Evolutionary conservation across 768 basidiomycete genomes (phyloP).

Genomic region (Trametes coccinea): DNA sequence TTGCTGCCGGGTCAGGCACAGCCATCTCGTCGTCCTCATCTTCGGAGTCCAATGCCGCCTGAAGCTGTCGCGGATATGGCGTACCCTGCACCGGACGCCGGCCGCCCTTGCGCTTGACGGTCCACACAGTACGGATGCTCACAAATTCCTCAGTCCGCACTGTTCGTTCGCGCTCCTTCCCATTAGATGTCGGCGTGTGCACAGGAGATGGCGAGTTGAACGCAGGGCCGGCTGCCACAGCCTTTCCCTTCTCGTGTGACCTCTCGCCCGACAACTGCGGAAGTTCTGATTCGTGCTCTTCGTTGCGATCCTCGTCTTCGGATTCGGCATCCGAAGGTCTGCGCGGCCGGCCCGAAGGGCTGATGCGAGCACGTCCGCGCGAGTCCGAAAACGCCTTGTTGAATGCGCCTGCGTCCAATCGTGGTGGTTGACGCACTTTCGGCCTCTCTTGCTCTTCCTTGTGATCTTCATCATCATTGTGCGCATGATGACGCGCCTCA

Average conservation of each 20-base stretch:
- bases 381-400: slow-evolving; percentile 27
- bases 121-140: slow-evolving; percentile 10
- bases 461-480: not conserved
- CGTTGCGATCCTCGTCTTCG: slow-evolving; percentile 1
- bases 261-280: slow-evolving; percentile 12
- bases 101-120: slow-evolving; percentile 7
- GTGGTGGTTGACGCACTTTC: slow-evolving; percentile 22
- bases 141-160: slow-evolving; percentile 12
- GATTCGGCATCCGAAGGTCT: slow-evolving; percentile 12
- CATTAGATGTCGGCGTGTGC: slow-evolving; percentile 1
- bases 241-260: slow-evolving; percentile 10
- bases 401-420: slow-evolving; percentile 27
- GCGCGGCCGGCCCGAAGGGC: slow-evolving; percentile 1
- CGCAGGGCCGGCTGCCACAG: not conserved
- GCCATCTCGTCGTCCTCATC: not conserved
- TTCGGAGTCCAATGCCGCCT: not conserved
- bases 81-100: slow-evolving; percentile 5
- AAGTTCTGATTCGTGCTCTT: not conserved
- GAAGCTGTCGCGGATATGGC: not conserved
- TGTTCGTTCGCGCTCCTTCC: slow-evolving; percentile 7
- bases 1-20: too few relatives aligned
- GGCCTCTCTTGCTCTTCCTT: not conserved
- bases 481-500: slow-evolving; percentile 5
- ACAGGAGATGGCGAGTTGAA: not conserved
- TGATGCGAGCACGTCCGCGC: slow-evolving; percentile 11